Evolutionary conservation across 2,329 filamentous ascomycete species (phyloP).

Genomic region (Nakataea oryzae): DNA sequence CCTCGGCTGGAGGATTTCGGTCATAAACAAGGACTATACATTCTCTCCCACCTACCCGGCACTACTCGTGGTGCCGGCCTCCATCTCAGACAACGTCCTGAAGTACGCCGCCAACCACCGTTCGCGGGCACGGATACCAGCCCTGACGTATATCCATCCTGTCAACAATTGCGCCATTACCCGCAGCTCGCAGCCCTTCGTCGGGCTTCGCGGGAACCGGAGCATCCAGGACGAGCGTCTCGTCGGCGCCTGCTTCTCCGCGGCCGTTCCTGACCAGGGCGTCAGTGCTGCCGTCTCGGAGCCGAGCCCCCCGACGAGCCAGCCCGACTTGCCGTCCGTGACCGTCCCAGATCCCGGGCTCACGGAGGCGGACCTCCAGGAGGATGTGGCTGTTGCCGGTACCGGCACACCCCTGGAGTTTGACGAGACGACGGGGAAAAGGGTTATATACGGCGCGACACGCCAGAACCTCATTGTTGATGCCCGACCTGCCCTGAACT

Average conservation of each 20-base stretch:
- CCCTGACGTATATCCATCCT: conserved; percentile 87
- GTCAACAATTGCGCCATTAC: conserved; percentile 97
- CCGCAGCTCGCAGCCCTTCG: conserved; percentile 82
- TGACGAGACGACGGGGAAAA: conserved; percentile 50
- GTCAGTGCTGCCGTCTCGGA: conserved; percentile 85
- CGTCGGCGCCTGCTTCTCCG: conserved; percentile 76
- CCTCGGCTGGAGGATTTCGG: conserved; percentile 79
- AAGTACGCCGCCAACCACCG: conserved; percentile 88
- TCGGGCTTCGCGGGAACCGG: conserved; percentile 76
- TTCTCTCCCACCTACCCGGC: conserved; percentile 92
- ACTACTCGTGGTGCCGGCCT: conserved; percentile 71
- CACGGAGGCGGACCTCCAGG: conserved; percentile 52
- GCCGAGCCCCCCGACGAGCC: conserved; percentile 35
- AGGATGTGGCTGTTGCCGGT: conserved; percentile 53
- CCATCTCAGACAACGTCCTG: conserved; percentile 92
- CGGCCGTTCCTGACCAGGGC: conserved; percentile 76
- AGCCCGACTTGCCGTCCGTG: conserved; percentile 32
- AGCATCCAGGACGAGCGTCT: conserved; percentile 95
- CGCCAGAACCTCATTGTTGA: conserved; percentile 93
- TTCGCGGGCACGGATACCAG: conserved; percentile 79
- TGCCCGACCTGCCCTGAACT: conserved; percentile 87
- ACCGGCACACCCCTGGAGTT: conserved; percentile 29
- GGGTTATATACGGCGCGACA: conserved; percentile 66
- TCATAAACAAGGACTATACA: conserved; percentile 79
- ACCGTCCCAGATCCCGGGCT: conserved; percentile 34